Base-by-base conservation (phyloP, 441 rosid genomes). In the Euphorbia schlechtendalii region DNA sequence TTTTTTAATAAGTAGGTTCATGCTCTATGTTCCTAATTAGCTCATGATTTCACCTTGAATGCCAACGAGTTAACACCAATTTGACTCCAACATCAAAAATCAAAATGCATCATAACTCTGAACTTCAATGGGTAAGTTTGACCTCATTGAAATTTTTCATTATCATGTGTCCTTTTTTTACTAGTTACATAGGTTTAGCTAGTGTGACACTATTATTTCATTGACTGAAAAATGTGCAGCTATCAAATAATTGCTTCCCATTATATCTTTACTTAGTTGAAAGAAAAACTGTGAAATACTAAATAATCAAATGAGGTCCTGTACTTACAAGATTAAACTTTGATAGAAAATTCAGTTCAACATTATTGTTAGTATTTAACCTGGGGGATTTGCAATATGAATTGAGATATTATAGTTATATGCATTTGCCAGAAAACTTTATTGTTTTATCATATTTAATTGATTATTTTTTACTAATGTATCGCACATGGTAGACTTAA, bases 351-450 rank as follows among this genome's bases (percentile, higher is more conserved):
- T 49, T 49, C 10, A 49, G 18, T n/a, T n/a, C n/a, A n/a, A n/a
- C n/a, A n/a, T n/a, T n/a, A n/a, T n/a, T n/a, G n/a, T n/a, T n/a
- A n/a, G n/a, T n/a, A n/a, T n/a, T n/a, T n/a, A n/a, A n/a, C n/a
- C n/a, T n/a, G n/a, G n/a, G 56, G 45, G 56, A 28, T 63, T 63
- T 24, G 20, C 56, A 45, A 62, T 28, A 28, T 30, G 45, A 63
- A 63, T 5, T 6, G 21, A 34, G 22, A 22, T 20, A 53, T 49
- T 28, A 30, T 59, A 27, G 58, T 51, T 24, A 48, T 5, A 5
- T 38, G 6, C 65, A 51, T n/a, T n/a, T 60, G 52, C 55, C 22
- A 8, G 8, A 9, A 12, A 21, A 21, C 22, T 13, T 5, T 34
- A 1, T 7, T 30, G 38, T 43, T 21, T 22, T 34, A 3, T 22